Base-by-base conservation (phyloP, 2,329 filamentous ascomycete genomes). In the Nemania sp. region DNA sequence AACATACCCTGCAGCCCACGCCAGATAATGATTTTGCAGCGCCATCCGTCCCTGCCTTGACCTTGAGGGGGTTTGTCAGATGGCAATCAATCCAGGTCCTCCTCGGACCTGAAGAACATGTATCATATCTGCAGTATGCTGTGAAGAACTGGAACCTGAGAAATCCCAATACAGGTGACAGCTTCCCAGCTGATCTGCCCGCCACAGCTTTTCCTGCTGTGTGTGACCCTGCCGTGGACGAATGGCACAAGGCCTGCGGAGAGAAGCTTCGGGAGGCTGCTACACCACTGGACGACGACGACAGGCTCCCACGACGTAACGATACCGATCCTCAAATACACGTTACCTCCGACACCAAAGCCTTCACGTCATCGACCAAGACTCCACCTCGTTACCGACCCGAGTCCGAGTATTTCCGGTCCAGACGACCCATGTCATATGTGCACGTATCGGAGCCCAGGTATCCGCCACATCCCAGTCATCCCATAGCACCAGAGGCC, bases 21-120 rank as follows among this genome's bases (percentile, higher is more conserved):
- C 85, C 86, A 49, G 84, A 86, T 40, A 83, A 88, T 68, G 85
- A 91, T 64, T 97, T 90, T 73, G 84, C 83, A 3, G 80, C 87
- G 0, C 95, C 94, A 0, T 87, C 84, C 0, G 84, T 97, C 43
- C 95, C 95, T 0, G 91, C 92, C 13, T 79, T 99, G 57, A 96
- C 94, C 37, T 81, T 84, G 0, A 85, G 87, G 70, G 95, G 95
- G 42, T 99, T 96, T 74, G 90, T 94, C 45, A 88, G 91, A 73
- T 99, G 94, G 94, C 90, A 97, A 78, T 92, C 91, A 0, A 90
- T 98, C 57, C 92, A 98, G 77, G 83, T 97, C 20, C 80, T 98
- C 37, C 83, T 98, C 1, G 90, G 88, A 1, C 95, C 95, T 0
- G 89, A 95, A 67, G 91, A 96, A 69, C 93, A 98, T 77, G 90